A percentile compares a stretch with the other conserved stretches of the same genome.
phyloP scores from a whole-genome alignment of 345 rosid genomes.

The Pugionium dolabratum region DNA sequence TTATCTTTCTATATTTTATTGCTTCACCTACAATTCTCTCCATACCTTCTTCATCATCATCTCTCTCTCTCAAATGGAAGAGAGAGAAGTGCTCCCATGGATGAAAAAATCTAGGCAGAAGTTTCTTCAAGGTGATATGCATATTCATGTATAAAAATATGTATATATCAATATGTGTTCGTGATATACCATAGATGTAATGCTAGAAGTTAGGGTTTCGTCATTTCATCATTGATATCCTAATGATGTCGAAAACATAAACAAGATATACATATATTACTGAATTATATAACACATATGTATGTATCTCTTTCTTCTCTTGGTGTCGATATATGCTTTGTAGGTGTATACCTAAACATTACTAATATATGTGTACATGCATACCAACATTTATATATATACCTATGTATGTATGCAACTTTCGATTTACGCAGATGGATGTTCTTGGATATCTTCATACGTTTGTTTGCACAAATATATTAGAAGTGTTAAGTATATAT shows the following conservation, averaged over 20 bases:
- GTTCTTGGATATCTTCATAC: slow-evolving; percentile 5
- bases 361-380: slow-evolving; percentile 6
- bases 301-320: background rate
- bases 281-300: background rate
- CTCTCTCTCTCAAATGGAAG: slow-evolving; percentile 38
- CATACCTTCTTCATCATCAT: slow-evolving; percentile 21
- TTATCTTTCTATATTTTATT: background rate
- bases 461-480: slow-evolving; percentile 7
- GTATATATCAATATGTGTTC: background rate
- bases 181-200: background rate
- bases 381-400: slow-evolving; percentile 2
- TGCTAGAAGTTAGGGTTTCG: slow-evolving; percentile 26
- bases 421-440: background rate
- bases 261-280: background rate
- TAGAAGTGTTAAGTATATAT: slow-evolving; percentile 1
- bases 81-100: slow-evolving; percentile 41
- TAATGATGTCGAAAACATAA: slow-evolving; percentile 1
- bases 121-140: slow-evolving; percentile 48
- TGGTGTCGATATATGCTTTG: background rate
- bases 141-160: background rate
- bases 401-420: background rate
- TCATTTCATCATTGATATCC: slow-evolving; percentile 20
- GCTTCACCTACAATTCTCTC: slow-evolving; percentile 21
- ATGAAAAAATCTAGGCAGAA: slow-evolving; percentile 46
- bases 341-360: background rate